Evolutionary conservation across 108 stramenopile genomes (phyloP).

Genomic region (Skeletonema grethae): DNA sequence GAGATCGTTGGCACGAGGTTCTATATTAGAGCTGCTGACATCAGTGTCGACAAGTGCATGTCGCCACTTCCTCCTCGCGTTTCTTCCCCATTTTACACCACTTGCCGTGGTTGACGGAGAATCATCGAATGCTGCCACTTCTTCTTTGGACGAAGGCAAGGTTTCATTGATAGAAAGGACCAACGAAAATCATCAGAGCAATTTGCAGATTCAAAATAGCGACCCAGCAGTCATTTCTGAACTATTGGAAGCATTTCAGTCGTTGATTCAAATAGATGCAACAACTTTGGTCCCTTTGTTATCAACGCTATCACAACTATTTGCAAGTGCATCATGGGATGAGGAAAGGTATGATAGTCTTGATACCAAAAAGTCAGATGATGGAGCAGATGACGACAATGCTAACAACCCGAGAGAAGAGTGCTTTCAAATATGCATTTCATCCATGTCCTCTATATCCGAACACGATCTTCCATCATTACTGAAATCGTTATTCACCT

Average conservation of each 20-base stretch:
- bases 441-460: constrained; percentile 36
- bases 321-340: not conserved
- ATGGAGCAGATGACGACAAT: not conserved
- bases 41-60: constrained; percentile 21
- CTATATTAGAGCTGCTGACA: constrained; percentile 32
- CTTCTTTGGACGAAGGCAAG: not conserved
- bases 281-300: constrained; percentile 37
- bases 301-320: constrained; percentile 21
- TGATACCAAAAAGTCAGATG: constrained; percentile 1
- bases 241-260: constrained; percentile 27
- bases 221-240: not conserved
- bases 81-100: constrained; percentile 44
- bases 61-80: constrained; percentile 33
- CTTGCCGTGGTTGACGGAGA: not conserved
- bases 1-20: constrained; percentile 21
- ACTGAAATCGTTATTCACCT: constrained; percentile 30
- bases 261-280: constrained; percentile 34
- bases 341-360: not conserved
- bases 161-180: no score
- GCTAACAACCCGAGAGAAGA: constrained; percentile 3
- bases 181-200: no score
- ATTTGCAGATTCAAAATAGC: no score
- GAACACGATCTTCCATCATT: constrained; percentile 48
- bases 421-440: constrained; percentile 37
- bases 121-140: not conserved